Conservation (phyloP, 805 yeast genomes). For the Cyberlindnera maclurae region DNA sequence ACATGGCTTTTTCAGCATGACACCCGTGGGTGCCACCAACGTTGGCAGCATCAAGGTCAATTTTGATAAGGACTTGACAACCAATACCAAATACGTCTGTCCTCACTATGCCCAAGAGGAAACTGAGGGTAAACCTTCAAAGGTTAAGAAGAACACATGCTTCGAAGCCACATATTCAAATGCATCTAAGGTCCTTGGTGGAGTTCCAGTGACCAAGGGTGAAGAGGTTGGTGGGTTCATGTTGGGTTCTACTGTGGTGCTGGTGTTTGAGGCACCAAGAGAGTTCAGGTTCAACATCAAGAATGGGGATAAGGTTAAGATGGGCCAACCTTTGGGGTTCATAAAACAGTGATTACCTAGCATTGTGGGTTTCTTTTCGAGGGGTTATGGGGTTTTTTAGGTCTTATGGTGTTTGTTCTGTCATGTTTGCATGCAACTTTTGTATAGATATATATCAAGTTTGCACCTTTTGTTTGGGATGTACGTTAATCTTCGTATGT, state of each 20-base stretch:
- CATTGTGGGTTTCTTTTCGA: background rate
- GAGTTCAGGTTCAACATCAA: slow-evolving; percentile 62
- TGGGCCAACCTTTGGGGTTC: slow-evolving; percentile 76
- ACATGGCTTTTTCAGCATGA: slow-evolving; percentile 96
- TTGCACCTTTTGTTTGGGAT: no score
- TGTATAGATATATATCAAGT: background rate
- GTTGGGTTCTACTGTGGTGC: slow-evolving; percentile 93
- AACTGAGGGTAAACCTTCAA: slow-evolving; percentile 23
- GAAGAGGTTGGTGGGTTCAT: slow-evolving; percentile 97
- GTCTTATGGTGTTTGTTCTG: background rate
- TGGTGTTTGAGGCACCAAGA: slow-evolving; percentile 93
- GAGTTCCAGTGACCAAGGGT: slow-evolving; percentile 84
- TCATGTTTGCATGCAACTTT: background rate
- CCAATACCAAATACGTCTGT: slow-evolving; percentile 66
- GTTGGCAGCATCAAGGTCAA: slow-evolving; percentile 92
- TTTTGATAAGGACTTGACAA: slow-evolving; percentile 83
- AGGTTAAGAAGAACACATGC: slow-evolving; percentile 66
- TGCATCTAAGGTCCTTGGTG: slow-evolving; percentile 71
- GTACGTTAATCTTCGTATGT: no score
- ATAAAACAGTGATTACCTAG: slow-evolving; percentile 3
- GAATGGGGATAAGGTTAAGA: slow-evolving; percentile 69
- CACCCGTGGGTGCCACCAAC: slow-evolving; percentile 98
- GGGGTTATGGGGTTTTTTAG: background rate
- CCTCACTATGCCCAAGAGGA: slow-evolving; percentile 15
- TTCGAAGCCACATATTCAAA: slow-evolving; percentile 89